Percentiles rank a stretch among this genome's conserved stretches.
Conservation (phyloP, 75 land plant genomes). For the Picea sitchensis region DNA sequence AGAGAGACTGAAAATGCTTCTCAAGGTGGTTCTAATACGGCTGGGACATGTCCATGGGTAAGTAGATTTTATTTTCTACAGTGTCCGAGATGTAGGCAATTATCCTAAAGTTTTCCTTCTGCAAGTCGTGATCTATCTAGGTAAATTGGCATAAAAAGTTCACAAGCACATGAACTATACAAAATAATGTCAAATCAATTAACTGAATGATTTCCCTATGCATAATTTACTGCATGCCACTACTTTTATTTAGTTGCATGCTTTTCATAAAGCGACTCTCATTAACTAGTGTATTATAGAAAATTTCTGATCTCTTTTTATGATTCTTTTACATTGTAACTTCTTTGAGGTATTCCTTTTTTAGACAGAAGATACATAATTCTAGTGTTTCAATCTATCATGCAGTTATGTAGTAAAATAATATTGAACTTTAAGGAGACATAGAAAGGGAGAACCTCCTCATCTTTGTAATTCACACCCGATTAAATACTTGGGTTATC, state of each 20-base stretch:
- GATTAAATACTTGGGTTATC: no score
- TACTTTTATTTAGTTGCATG: not conserved
- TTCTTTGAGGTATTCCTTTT: no score
- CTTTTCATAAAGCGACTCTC: not conserved
- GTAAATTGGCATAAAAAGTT: not conserved
- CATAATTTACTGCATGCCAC: not conserved
- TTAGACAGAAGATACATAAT: no score
- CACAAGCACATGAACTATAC: not conserved
- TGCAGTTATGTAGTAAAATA: no score
- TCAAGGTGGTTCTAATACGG: constrained; percentile 1
- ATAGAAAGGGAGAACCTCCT: no score
- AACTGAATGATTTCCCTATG: not conserved
- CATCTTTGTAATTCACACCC: no score
- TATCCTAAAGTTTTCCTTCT: not conserved
- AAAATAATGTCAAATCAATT: not conserved
- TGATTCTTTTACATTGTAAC: not conserved
- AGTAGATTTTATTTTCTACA: not conserved
- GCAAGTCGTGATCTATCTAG: not conserved
- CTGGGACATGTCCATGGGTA: constrained; percentile 5
- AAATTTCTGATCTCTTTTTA: not conserved
- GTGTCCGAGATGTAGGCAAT: not conserved
- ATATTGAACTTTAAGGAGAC: no score
- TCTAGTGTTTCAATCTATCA: no score
- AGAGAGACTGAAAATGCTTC: not conserved
- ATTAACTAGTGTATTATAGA: not conserved